Conservation (phyloP, 2,329 filamentous ascomycete species). For the Hortaea sp. region DNA sequence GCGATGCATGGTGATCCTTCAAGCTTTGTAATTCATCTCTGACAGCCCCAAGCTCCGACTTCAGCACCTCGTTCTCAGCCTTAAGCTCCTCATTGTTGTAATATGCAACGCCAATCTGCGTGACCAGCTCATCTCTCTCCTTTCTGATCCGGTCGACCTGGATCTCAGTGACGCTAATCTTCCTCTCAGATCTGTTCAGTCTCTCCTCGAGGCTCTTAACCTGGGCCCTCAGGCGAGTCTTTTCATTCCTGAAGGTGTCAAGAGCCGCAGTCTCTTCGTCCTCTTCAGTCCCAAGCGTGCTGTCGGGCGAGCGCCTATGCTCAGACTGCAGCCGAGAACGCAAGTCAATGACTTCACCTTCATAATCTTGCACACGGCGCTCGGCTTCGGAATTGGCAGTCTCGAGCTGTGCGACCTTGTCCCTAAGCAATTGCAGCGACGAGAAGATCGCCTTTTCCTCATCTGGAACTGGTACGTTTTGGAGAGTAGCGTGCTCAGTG, state of each 20-base stretch:
- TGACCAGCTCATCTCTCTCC: constrained; percentile 56
- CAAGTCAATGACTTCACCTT: constrained; percentile 50
- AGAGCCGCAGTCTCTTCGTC: constrained; percentile 30
- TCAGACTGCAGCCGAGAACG: constrained; percentile 36
- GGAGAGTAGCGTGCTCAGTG: constrained; percentile 37
- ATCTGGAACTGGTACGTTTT: constrained; percentile 43
- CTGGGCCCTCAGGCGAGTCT: constrained; percentile 49
- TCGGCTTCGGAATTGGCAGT: constrained; percentile 44
- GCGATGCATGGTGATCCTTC: constrained; percentile 24
- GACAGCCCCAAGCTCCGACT: constrained; percentile 39
- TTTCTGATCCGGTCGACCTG: constrained; percentile 52
- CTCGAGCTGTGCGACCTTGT: constrained; percentile 48
- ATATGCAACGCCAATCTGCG: constrained; percentile 52
- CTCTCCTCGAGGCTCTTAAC: constrained; percentile 51
- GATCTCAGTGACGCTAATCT: constrained; percentile 52
- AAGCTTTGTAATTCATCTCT: constrained; percentile 21
- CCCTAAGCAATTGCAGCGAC: constrained; percentile 49
- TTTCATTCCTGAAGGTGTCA: constrained; percentile 37
- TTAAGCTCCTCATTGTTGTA: constrained; percentile 43
- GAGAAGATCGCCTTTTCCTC: constrained; percentile 55
- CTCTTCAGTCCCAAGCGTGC: constrained; percentile 40
- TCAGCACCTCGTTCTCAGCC: constrained; percentile 44
- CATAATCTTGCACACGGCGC: constrained; percentile 43
- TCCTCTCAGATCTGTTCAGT: constrained; percentile 53
- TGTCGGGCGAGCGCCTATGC: constrained; percentile 34